Evolutionary conservation across 2,329 filamentous ascomycete genomes (phyloP).

Genomic region (Rhynchosporium secalis): DNA sequence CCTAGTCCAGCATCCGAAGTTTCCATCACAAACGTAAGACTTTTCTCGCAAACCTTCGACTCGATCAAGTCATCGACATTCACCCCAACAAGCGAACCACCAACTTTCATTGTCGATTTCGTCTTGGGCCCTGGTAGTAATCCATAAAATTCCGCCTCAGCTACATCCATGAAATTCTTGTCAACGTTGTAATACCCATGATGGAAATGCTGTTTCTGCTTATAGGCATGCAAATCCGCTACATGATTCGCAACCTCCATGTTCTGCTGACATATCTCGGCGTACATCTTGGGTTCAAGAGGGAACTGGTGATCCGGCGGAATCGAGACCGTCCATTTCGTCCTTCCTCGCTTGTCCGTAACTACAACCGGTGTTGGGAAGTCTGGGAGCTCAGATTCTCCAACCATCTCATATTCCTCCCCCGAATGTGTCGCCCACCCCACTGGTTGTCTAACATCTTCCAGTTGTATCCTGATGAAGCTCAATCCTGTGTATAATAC

Average conservation of each 20-base stretch:
- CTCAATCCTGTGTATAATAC: constrained; percentile 51
- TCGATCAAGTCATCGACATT: constrained; percentile 47
- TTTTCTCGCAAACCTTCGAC: constrained; percentile 63
- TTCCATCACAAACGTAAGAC: constrained; percentile 77
- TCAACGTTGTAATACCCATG: constrained; percentile 62
- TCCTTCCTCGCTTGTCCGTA: constrained; percentile 61
- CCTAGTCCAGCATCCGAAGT: constrained; percentile 74
- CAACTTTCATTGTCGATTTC: constrained; percentile 37
- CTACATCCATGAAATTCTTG: constrained; percentile 71
- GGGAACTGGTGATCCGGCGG: constrained; percentile 68
- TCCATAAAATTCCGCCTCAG: constrained; percentile 66
- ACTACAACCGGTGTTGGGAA: constrained; percentile 73
- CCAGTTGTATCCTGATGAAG: constrained; percentile 37
- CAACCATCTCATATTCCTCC: constrained; percentile 66
- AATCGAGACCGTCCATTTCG: constrained; percentile 81
- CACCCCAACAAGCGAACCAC: constrained; percentile 49
- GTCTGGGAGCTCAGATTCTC: constrained; percentile 64
- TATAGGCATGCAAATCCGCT: constrained; percentile 49
- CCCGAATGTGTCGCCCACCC: constrained; percentile 44
- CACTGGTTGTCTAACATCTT: constrained; percentile 30
- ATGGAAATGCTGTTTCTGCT: constrained; percentile 46
- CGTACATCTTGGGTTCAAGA: constrained; percentile 63
- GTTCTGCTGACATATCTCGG: constrained; percentile 67
- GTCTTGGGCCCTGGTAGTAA: constrained; percentile 51
- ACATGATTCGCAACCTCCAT: constrained; percentile 63